Evolutionary conservation across 345 rosid genomes (phyloP).

Genomic region (Eucalyptus victrix): DNA sequence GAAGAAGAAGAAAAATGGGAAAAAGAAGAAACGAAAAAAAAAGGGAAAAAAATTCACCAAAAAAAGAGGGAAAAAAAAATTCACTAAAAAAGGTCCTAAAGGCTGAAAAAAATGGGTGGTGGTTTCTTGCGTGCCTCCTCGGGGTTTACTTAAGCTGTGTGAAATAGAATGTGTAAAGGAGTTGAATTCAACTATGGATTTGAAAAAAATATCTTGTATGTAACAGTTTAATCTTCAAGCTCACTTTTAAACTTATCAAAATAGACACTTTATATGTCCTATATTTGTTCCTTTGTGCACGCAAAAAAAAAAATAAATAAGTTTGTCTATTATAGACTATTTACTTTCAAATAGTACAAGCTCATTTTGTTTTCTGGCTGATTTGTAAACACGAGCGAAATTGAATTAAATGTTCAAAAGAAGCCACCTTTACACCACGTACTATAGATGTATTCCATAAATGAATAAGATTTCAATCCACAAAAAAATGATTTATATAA

Average conservation of each 20-base stretch:
- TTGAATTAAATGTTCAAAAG: not conserved
- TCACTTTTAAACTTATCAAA: not conserved
- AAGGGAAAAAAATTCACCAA: too few relatives aligned
- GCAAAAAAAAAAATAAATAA: too few relatives aligned
- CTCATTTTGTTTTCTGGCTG: not conserved
- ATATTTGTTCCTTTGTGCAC: not conserved
- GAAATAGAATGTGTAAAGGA: not conserved
- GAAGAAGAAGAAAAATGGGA: not conserved
- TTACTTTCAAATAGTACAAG: not conserved
- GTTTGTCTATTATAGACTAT: not conserved
- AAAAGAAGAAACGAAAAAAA: not conserved
- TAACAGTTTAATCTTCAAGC: not conserved
- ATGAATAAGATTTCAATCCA: not conserved
- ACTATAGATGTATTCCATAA: not conserved
- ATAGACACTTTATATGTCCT: not conserved
- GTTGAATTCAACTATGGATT: not conserved
- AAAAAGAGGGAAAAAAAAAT: too few relatives aligned
- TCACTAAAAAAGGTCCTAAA: too few relatives aligned
- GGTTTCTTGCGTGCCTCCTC: too few relatives aligned
- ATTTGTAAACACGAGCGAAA: not conserved
- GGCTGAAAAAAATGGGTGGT: too few relatives aligned
- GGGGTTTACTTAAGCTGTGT: too few relatives aligned
- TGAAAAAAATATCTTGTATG: too few relatives aligned
- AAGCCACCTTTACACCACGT: not conserved
- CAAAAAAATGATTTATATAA: too few relatives aligned